A percentile compares a stretch with the other conserved stretches of the same genome.
phyloP scores from a whole-genome alignment of 805 yeast genomes.

The Lipomyces chichibuensis region DNA sequence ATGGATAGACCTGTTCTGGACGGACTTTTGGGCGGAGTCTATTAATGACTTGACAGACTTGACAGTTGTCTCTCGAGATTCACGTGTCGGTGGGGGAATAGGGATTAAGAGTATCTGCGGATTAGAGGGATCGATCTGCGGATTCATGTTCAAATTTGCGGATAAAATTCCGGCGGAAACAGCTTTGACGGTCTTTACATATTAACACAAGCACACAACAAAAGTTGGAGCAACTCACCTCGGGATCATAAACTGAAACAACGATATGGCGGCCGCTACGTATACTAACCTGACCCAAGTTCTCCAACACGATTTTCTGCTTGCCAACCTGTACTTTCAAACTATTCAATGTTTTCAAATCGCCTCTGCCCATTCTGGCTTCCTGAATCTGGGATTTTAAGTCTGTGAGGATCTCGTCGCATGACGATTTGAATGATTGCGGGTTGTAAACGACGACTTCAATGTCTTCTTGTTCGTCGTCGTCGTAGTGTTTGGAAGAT shows the following conservation, averaged over 20 bases:
- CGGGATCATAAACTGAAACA: conserved; percentile 82
- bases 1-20: conserved; percentile 41
- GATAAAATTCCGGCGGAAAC: conserved; percentile 72
- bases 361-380: conserved; percentile 68
- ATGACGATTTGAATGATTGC: conserved; percentile 49
- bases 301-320: conserved; percentile 41
- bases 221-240: conserved; percentile 9
- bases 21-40: conserved; percentile 63
- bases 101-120: conserved; percentile 73
- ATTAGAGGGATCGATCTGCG: conserved; percentile 73
- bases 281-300: conserved; percentile 68
- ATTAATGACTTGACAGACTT: conserved; percentile 66
- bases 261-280: conserved; percentile 68
- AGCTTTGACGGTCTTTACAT: conserved; percentile 62
- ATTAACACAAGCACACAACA: background rate
- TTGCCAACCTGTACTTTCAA: conserved; percentile 49
- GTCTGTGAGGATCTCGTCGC: conserved; percentile 53
- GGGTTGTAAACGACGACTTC: conserved; percentile 38
- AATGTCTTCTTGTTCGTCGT: conserved; percentile 18
- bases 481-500: background rate
- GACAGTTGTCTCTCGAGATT: conserved; percentile 56
- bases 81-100: conserved; percentile 74
- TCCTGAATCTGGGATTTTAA: conserved; percentile 63
- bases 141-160: conserved; percentile 72
- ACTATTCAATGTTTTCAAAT: conserved; percentile 65